Evolutionary conservation across 106 monocot species (phyloP), one percentile per base, ranked within the genome.

Genomic region (Acanthochlamys bracteata): DNA sequence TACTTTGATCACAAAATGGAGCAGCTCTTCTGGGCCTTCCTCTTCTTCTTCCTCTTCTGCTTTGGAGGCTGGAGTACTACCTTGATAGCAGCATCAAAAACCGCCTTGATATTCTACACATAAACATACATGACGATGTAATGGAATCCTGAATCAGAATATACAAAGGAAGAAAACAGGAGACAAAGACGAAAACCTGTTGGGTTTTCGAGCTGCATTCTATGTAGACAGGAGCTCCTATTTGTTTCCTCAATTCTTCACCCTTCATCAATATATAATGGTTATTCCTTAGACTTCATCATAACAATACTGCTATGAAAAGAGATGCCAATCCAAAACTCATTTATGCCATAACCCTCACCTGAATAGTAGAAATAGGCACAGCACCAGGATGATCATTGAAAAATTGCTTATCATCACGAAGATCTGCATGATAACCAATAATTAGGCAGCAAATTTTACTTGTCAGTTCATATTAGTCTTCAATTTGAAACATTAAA

Each of bases 31-130:
- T 83, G 83, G 7, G 78, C 59, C 78, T 79, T 83, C 20, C 60
- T 83, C 74, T 78, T 83, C 68, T 83, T 83, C 72, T 70, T 74
- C 73, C 73, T 82, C 61, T 72, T 73, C 65, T 76, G 79, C 73
- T 79, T 84, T 22, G 83, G 83, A 17, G 83, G 83, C 66, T 84
- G 83, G n/a, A 84, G 83, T 53, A 84, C 83, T 0, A 84, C 83
- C 53, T 84, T 84, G 21, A 84, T 84, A 19, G 83, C 83, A 12
- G 83, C 79, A 59, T 84, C 83, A 43, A 84, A 84, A 11, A 84
- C 83, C 42, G 69, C 83, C 54, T 84, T 84, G 24, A 84, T 72
- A 59, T 84, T 84, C 83, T 84, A 67, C 24, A 64, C n/a, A 67
- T 45, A 33, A 33, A 33, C 33, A 33, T 3, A 33, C 33, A 33